Percentiles rank a stretch among this genome's conserved stretches.
These are phyloP conservation scores for Eragrostis curvula DNA, from an alignment of 176 grass and related monocot genomes.

Conservation along the genomic window DNA sequence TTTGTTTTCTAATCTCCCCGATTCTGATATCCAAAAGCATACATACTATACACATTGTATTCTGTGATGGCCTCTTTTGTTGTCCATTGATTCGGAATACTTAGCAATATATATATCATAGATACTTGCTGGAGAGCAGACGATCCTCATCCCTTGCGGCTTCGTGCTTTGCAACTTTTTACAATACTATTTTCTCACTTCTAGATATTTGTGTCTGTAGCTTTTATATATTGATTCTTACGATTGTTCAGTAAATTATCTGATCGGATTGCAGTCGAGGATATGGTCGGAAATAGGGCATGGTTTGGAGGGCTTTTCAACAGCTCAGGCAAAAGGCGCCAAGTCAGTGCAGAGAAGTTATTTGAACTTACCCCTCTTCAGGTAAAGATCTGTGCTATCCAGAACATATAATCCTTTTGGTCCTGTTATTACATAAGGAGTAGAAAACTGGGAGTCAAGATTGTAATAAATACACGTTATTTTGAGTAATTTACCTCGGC, in stretches of 20 bases:
- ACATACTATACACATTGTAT: background rate
- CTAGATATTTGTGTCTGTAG: background rate
- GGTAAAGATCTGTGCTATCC: conserved; percentile 28
- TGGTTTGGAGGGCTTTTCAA: conserved; percentile 94
- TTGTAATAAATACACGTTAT: too few species aligned
- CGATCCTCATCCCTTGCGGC: background rate
- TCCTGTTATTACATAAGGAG: background rate
- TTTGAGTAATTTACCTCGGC: too few species aligned
- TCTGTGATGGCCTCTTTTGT: too few species aligned
- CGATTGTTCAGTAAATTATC: background rate
- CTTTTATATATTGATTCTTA: background rate
- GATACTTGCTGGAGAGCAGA: background rate
- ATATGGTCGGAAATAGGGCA: conserved; percentile 86
- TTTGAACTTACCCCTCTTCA: conserved; percentile 64
- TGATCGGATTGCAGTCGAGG: conserved; percentile 56
- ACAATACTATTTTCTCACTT: background rate
- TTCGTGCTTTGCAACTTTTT: background rate
- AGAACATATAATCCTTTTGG: background rate
- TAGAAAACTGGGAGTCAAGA: too few species aligned
- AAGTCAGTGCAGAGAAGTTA: conserved; percentile 47
- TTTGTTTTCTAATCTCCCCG: too few species aligned
- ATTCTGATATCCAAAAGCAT: background rate
- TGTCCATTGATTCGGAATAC: background rate
- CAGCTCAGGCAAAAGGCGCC: conserved; percentile 66
- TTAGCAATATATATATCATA: background rate